Percentiles rank a stretch among this genome's conserved stretches.
Conservation (phyloP, 2,329 filamentous ascomycete genomes). For the Arthrinium puccinioides region DNA sequence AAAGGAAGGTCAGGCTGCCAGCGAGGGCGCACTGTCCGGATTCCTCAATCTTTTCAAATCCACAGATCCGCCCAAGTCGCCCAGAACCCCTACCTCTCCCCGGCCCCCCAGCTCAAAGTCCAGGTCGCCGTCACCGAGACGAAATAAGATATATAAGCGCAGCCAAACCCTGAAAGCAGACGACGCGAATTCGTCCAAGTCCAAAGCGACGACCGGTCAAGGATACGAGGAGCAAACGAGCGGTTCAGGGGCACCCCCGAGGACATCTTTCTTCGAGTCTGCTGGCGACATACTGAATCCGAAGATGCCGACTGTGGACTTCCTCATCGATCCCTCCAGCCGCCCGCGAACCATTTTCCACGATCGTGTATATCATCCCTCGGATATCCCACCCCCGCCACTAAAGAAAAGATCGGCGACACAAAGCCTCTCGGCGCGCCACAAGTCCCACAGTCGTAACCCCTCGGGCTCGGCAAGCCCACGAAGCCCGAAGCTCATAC, state of each 20-base stretch:
- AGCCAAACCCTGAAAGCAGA: conserved; percentile 63
- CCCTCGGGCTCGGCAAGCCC: neutral
- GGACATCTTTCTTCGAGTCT: conserved; percentile 90
- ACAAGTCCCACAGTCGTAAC: conserved; percentile 16
- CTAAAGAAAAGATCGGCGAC: conserved; percentile 46
- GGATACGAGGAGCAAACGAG: conserved; percentile 37
- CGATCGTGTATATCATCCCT: conserved; percentile 88
- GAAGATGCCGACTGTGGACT: conserved; percentile 73
- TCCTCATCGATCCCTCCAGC: conserved; percentile 73
- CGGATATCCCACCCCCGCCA: conserved; percentile 82
- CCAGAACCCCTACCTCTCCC: neutral
- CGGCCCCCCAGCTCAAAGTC: conserved; percentile 20
- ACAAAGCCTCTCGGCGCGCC: conserved; percentile 25
- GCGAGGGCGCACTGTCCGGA: conserved; percentile 47
- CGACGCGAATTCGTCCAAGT: conserved; percentile 24
- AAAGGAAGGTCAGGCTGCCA: conserved; percentile 26
- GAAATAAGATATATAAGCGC: conserved; percentile 65
- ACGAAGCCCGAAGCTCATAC: no score
- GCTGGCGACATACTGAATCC: conserved; percentile 90
- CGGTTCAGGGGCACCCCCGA: conserved; percentile 65
- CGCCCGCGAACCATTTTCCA: conserved; percentile 91
- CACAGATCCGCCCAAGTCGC: conserved; percentile 29
- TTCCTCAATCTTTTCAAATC: conserved; percentile 70
- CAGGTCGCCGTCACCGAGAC: conserved; percentile 42
- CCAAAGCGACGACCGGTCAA: conserved; percentile 41